Evolutionary conservation across 2,329 filamentous ascomycete genomes (phyloP), one percentile per base, ranked within the genome.

Genomic region (Sclerotinia sclerotiorum): DNA sequence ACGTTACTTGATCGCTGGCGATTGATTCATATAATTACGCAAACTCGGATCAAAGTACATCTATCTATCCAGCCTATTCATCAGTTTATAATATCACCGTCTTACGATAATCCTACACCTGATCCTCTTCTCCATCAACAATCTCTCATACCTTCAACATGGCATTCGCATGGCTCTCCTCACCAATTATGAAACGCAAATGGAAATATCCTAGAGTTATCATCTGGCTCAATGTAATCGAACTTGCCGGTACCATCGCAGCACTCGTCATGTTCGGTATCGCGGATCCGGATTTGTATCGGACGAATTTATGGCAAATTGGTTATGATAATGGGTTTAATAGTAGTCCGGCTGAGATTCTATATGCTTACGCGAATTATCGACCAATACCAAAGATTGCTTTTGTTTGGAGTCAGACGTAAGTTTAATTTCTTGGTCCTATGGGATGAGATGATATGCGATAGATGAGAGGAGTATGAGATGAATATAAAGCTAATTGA

Each of bases 341-440:
- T 79, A 93, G 90, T 70, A 88, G 87, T 73, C 90, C 91, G 19
- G 84, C 81, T 70, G 85, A 89, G 74, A 81, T 92, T 24, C 79
- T 93, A 46, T 93, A 91, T 78, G 88, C 89, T 46, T 89, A 90
- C 75, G 90, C 90, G 64, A 94, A 94, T 76, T 85, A 92, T 76
- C 79, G 82, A 66, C 83, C 88, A 0, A 80, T 88, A 19, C 87
- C 88, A 0, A 82, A 82, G 46, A 81, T 87, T 13, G 90, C 91
- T 1, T 80, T 93, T 66, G 85, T 93, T 19, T 94, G 91, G 91
- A 90, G 89, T 70, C 80, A 83, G 76, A 85, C 85, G 91, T 94
- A 79, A 81, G 90, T 85, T 15, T 35, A 42, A 5, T 24, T 52
- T 60, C 57, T 29, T 46, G 19, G 42, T 49, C 3, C 17, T 10